These are phyloP conservation scores for Macrolepiota albuminosa DNA, from an alignment of 768 basidiomycete species.

Conservation along the genomic window DNA sequence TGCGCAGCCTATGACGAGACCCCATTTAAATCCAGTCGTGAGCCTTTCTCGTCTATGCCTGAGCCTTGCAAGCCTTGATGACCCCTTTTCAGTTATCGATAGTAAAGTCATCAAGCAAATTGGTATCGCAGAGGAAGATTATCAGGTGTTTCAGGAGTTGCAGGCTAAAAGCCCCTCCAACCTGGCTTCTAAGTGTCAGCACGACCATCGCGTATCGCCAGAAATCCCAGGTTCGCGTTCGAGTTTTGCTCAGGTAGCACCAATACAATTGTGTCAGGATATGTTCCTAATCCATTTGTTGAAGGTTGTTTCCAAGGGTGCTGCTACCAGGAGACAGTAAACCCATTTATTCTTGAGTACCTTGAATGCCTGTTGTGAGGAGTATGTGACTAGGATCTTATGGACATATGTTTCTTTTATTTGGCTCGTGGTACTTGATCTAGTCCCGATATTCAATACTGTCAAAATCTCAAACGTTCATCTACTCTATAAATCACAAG, in stretches of 20 bases:
- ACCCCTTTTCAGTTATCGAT: constrained; percentile 29
- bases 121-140: constrained; percentile 35
- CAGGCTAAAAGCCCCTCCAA: constrained; percentile 39
- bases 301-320: background rate
- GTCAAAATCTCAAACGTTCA: background rate
- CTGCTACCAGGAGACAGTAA: background rate
- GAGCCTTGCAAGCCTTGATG: background rate
- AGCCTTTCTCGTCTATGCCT: background rate
- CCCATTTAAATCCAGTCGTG: constrained; percentile 13
- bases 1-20: constrained; percentile 32
- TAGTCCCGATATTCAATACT: background rate
- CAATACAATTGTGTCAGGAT: background rate
- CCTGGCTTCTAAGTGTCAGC: constrained; percentile 27
- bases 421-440: background rate
- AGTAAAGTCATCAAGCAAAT: constrained; percentile 36
- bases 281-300: background rate
- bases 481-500: background rate
- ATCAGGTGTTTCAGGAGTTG: constrained; percentile 38
- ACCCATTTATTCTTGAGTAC: background rate
- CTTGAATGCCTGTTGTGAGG: background rate
- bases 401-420: background rate
- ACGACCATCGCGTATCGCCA: constrained; percentile 53
- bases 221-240: constrained; percentile 51
- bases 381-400: background rate
- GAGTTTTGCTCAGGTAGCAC: constrained; percentile 50